Percentiles rank a stretch among this genome's conserved stretches.
Conservation (phyloP, 495 filamentous ascomycete genomes). For the Penicillium maclennaniae region DNA sequence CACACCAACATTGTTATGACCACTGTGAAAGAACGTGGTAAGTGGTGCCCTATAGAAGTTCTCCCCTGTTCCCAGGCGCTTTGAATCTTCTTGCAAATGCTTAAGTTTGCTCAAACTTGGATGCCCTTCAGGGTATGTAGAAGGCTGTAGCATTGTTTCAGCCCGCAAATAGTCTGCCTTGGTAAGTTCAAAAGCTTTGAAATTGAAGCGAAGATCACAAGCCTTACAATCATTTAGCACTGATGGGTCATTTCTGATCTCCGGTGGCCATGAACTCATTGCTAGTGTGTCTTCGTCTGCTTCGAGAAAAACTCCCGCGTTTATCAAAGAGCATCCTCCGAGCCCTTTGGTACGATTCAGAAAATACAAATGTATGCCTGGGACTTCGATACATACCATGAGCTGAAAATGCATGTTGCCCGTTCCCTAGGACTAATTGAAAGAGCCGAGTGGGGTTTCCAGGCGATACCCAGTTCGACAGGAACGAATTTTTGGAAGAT, state of each 20-base stretch:
- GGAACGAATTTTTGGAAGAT: slow-evolving; percentile 1
- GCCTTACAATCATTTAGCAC: slow-evolving; percentile 49
- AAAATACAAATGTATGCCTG: no score
- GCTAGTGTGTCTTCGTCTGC: slow-evolving; percentile 52
- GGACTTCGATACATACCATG: slow-evolving; percentile 52
- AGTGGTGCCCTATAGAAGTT: slow-evolving; percentile 56
- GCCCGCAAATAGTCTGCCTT: slow-evolving; percentile 53
- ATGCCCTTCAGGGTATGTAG: slow-evolving; percentile 53
- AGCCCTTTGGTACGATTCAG: slow-evolving; percentile 39
- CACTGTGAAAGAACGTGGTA: slow-evolving; percentile 58
- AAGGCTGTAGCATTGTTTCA: slow-evolving; percentile 54
- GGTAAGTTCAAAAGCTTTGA: neutral
- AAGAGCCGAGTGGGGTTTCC: slow-evolving; percentile 60
- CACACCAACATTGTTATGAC: slow-evolving; percentile 58
- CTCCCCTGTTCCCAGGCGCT: slow-evolving; percentile 42
- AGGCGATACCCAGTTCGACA: slow-evolving; percentile 7
- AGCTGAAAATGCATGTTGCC: slow-evolving; percentile 62
- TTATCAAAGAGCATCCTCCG: slow-evolving; percentile 57
- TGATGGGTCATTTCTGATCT: slow-evolving; percentile 46
- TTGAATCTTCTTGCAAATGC: slow-evolving; percentile 54
- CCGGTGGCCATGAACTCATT: slow-evolving; percentile 56
- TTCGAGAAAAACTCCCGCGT: slow-evolving; percentile 61
- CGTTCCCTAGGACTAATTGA: slow-evolving; percentile 59
- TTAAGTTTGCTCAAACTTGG: slow-evolving; percentile 53
- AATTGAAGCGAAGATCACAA: neutral